These are phyloP conservation scores for Ramularia endophylla DNA, from an alignment of 2,329 filamentous ascomycete species.

Conservation along the genomic window DNA sequence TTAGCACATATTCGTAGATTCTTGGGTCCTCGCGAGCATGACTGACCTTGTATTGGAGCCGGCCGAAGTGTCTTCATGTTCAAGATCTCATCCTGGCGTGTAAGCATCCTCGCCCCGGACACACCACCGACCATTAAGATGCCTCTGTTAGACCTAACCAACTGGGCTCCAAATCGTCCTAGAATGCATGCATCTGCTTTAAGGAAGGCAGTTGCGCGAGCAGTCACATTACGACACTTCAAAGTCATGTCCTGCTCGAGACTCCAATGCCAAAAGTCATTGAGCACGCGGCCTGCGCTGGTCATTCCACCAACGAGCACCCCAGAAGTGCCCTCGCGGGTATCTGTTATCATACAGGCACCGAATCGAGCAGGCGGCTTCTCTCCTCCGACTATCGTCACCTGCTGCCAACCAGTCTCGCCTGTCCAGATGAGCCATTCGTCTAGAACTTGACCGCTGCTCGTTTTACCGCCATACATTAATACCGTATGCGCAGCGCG, in stretches of 20 bases:
- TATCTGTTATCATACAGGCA: slow-evolving; percentile 45
- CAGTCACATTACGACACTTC: slow-evolving; percentile 21
- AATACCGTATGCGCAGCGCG: slow-evolving; percentile 34
- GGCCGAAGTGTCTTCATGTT: slow-evolving; percentile 28
- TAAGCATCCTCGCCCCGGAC: slow-evolving; percentile 38
- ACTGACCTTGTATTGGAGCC: slow-evolving; percentile 25
- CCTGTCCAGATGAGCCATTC: slow-evolving; percentile 43
- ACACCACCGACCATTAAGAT: slow-evolving; percentile 51
- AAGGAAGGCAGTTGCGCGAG: slow-evolving; percentile 21
- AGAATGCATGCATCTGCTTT: slow-evolving; percentile 25
- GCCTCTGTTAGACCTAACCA: slow-evolving; percentile 41
- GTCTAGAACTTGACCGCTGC: slow-evolving; percentile 36
- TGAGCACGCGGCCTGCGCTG: slow-evolving; percentile 55
- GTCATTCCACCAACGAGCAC: slow-evolving; percentile 68
- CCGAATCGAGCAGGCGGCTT: slow-evolving; percentile 51
- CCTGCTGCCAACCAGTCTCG: slow-evolving; percentile 46
- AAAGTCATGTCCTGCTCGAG: slow-evolving; percentile 35
- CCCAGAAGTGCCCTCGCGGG: slow-evolving; percentile 42
- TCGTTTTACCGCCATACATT: slow-evolving; percentile 42
- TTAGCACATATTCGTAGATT: no score
- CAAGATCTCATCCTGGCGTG: slow-evolving; percentile 50
- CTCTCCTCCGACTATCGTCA: slow-evolving; percentile 27
- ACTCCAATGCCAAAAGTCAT: slow-evolving; percentile 61
- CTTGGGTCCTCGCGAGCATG: no score
- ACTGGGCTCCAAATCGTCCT: slow-evolving; percentile 48